Base-by-base conservation (phyloP, 306 rosid genomes). In the Vachellia pachyceras region DNA sequence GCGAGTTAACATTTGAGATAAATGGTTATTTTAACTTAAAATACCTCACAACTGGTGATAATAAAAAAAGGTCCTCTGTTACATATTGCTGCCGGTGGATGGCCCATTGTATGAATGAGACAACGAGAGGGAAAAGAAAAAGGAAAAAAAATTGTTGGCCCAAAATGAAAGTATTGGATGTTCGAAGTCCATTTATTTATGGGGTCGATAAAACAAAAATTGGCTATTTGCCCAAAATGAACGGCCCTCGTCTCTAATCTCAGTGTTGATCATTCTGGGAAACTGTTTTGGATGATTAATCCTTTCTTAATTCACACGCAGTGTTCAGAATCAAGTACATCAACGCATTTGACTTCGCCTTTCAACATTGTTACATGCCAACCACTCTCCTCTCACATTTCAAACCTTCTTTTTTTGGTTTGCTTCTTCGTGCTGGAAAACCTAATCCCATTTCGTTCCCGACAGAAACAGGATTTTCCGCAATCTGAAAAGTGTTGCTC, bases 311-410 rank as follows among this genome's bases (percentile, higher is more conserved):
- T 22, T 58, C 66, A 23, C 66, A 6, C 66, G 14, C 40, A 4
- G 12, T 61, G 18, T 18, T 5, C 11, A 61, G n/a, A n/a, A 6
- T 18, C 1, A 3, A 8, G 35, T 71, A 83, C 64, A 64, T 63
- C 79, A 77, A 50, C 22, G 65, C 67, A 12, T 52, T 71, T 72
- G 82, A 77, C 75, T 72, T 63, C 72, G 5, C 46, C n/a, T 10
- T 36, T 20, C n/a, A 58, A 57, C 60, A 75, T 74, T 63, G 13
- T 81, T 29, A 35, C 50, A 75, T 37, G 4, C 5, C 10, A 39
- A 1, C 3, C 45, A 39, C 69, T 22, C 71, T 20, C 3, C 13
- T 55, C 15, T 75, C 77, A 35, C 18, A 39, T 35, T 82, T 76
- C 77, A 58, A 69, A 58, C 42, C 18, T n/a, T n/a, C n/a, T n/a